Evolutionary conservation across 257 asterid genomes (phyloP), one percentile per base, ranked within the genome.

Genomic region (Ocimum tenuiflorum): DNA sequence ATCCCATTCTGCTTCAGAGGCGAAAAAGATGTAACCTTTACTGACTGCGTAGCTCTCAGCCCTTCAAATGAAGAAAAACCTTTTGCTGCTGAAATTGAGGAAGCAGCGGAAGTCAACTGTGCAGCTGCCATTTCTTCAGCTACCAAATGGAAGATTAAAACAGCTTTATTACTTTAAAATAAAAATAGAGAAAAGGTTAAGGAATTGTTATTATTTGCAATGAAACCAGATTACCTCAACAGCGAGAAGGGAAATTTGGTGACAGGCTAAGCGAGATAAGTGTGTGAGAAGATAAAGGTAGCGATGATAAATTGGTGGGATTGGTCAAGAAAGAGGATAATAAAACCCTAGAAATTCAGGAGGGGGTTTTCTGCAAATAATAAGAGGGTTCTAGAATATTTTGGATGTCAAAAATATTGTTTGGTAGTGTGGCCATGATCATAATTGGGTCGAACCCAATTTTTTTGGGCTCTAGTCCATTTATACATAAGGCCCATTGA

Each of bases 11-110:
- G 84, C 61, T 81, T 83, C 50, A 77, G 39, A 63, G 88, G 89
- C 1, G 83, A 69, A 73, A 84, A 84, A 0, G 81, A 80, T 6
- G 75, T 70, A 9, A 81, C 11, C 56, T 80, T 87, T 12, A 76
- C 86, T 3, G 81, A 59, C 15, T 66, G 79, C 36, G 96, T 78
- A 48, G 82, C 71, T 77, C 89, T 79, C 0, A 94, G 83, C 3
- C 98, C 97, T 29, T 89, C 98, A 57, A 89, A 85, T 18, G 97
- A 89, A 19, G 67, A 74, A 68, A 89, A 90, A 0, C 94, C 85
- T 41, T 84, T 86, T 7, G 88, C 73, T 42, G 96, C 71, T 47
- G 96, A 81, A 60, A 92, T 75, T 52, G 96, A 69, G 27, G 96
- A 87, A 43, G 95, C 94, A 4, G 77, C 87, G 14, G 75, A 71